phyloP scores from a whole-genome alignment of 2,329 filamentous ascomycete species.

The Aspergillus spinulosporus region DNA sequence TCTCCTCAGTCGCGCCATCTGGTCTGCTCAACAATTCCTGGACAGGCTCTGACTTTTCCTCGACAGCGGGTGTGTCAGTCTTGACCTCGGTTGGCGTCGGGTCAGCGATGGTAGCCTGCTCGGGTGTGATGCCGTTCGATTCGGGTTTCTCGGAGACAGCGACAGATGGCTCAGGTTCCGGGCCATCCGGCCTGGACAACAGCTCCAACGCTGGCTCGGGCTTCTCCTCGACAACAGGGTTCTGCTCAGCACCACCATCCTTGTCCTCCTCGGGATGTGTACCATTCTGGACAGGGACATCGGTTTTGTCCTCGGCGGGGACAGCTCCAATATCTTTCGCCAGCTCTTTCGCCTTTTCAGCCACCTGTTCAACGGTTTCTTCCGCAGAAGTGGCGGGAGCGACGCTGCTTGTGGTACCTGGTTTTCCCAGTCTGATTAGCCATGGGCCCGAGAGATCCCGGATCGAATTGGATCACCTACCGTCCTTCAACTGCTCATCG shows the following conservation, averaged over 20 bases:
- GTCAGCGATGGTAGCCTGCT: not conserved
- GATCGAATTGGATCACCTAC: constrained; percentile 20
- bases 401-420: constrained; percentile 27
- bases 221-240: constrained; percentile 13
- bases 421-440: constrained; percentile 18
- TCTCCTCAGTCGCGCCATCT: constrained; percentile 10
- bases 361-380: constrained; percentile 11
- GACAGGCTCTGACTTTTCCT: constrained; percentile 13
- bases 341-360: constrained; percentile 18
- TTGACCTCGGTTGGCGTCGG: not conserved
- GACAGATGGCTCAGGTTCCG: constrained; percentile 8
- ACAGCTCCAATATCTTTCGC: constrained; percentile 16
- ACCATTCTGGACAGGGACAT: constrained; percentile 11
- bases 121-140: not conserved
- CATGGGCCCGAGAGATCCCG: not conserved
- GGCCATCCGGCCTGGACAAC: constrained; percentile 3
- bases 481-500: constrained; percentile 27
- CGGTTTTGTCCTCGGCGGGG: constrained; percentile 1
- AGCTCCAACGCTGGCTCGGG: constrained; percentile 9
- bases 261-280: constrained; percentile 9
- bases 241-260: constrained; percentile 1
- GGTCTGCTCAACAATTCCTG: constrained; percentile 6
- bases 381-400: not conserved
- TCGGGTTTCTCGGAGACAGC: constrained; percentile 1
- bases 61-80: not conserved